Evolutionary conservation across 148 eudicot genomes (phyloP).

Genomic region (Suaeda aralocaspica): DNA sequence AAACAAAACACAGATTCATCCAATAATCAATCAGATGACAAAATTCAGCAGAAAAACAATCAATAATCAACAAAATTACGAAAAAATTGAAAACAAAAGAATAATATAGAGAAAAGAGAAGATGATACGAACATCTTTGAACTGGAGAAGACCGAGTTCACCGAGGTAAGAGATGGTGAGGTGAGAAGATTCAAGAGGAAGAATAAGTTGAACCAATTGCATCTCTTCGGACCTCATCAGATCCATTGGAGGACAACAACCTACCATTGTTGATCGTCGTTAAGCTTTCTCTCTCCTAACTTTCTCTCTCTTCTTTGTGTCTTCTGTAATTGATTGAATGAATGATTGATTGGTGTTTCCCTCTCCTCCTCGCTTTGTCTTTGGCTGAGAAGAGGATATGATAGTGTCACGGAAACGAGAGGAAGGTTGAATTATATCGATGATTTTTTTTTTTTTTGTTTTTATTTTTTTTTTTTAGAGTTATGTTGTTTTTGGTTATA

Average conservation of each 20-base stretch:
- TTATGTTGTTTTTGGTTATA: background rate
- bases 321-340: background rate
- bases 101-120: background rate
- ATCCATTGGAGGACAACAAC: slow-evolving; percentile 55
- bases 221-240: slow-evolving; percentile 53
- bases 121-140: slow-evolving; percentile 38
- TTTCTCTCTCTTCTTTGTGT: slow-evolving; percentile 8
- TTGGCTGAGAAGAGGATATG: background rate
- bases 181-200: slow-evolving; percentile 49
- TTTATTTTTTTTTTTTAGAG: background rate
- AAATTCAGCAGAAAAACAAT: slow-evolving; percentile 8
- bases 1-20: background rate
- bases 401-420: slow-evolving; percentile 15
- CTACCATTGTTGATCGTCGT: slow-evolving; percentile 13
- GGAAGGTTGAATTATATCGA: background rate
- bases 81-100: background rate
- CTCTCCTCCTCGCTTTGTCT: background rate
- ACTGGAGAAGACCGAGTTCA: slow-evolving; percentile 47
- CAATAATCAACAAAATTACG: background rate
- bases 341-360: background rate
- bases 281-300: slow-evolving; percentile 2
- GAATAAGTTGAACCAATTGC: slow-evolving; percentile 52
- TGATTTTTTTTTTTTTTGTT: background rate
- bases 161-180: slow-evolving; percentile 48
- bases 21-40: slow-evolving; percentile 1